Evolutionary conservation across 2,329 filamentous ascomycete species (phyloP).

Genomic region (Eutypa lata): DNA sequence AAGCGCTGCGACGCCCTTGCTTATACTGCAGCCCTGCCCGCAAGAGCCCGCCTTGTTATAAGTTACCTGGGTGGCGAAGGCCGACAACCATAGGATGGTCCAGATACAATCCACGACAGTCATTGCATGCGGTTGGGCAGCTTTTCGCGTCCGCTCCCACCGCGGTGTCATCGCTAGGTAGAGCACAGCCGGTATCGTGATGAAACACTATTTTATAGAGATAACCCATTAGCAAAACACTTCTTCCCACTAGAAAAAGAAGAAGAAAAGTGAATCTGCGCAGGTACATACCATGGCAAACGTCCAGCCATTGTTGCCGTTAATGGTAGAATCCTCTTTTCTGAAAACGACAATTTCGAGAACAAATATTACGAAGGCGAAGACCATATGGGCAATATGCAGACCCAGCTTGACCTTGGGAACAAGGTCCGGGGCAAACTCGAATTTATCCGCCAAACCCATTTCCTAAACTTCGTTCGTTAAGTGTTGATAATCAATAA

Average conservation of each 20-base stretch:
- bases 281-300: slow-evolving; percentile 58
- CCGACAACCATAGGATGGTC: slow-evolving; percentile 62
- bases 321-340: slow-evolving; percentile 44
- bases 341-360: slow-evolving; percentile 60
- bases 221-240: slow-evolving; percentile 7
- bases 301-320: slow-evolving; percentile 60
- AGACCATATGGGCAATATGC: slow-evolving; percentile 52
- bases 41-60: slow-evolving; percentile 58
- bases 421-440: slow-evolving; percentile 52
- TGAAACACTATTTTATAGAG: slow-evolving; percentile 53
- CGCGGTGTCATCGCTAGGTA: slow-evolving; percentile 64
- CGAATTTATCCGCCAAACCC: slow-evolving; percentile 44
- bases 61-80: slow-evolving; percentile 62
- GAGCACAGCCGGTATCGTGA: slow-evolving; percentile 61
- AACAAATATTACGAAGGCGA: slow-evolving; percentile 55
- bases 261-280: neutral
- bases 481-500: too few relatives aligned
- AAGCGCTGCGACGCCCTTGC: slow-evolving; percentile 61
- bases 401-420: slow-evolving; percentile 55
- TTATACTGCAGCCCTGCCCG: slow-evolving; percentile 54
- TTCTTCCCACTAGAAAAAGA: neutral
- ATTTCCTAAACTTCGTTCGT: slow-evolving; percentile 14
- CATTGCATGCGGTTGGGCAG: slow-evolving; percentile 62
- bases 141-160: slow-evolving; percentile 57
- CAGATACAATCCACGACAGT: slow-evolving; percentile 55